Evolutionary conservation across 2,329 filamentous ascomycete genomes (phyloP), one percentile per base, ranked within the genome.

Genomic region (Akanthomyces uredinophilus): DNA sequence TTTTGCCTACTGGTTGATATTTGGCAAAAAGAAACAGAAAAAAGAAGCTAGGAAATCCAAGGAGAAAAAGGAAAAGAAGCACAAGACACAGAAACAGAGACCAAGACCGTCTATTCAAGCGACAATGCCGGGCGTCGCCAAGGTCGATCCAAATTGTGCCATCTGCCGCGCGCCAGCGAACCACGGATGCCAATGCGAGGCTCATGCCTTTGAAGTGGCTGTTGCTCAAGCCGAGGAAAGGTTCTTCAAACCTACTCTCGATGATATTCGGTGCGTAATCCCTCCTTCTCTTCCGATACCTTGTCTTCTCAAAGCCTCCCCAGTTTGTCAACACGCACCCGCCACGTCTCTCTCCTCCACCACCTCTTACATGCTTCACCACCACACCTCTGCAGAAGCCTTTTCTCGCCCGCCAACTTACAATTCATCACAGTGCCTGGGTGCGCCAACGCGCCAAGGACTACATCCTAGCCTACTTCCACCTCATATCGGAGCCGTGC

Each of bases 381-480:
- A 13, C 11, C 11, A 7, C 11, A 16, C 37, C 13, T 39, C 14
- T 39, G 37, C 4, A 39, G 3, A 14, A 39, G 37, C 11, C 37
- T 39, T 35, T 35, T 11, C n/a, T 29, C 32, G 2, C 32, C 32
- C 5, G 14, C 37, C 16, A 39, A 39, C 37, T 35, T 11, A 3
- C 37, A 2, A 7, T 4, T 10, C 11, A 39, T 16, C 37, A 32
- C 64, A 89, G 86, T 60, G 74, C 77, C 62, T 89, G 86, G 86
- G 87, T 89, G 61, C 82, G 85, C 64, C 79, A 78, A 64, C 86
- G 87, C 67, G 86, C 86, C 63, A 85, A 87, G 72, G 86, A 88
- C 70, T 88, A 87, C 69, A 87, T 89, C 69, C 80, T 89, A 62
- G 81, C 83, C 66, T 87, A 88, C 73, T 89, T 87, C 72, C 77